Percentiles rank a stretch among this genome's conserved stretches.
phyloP scores from a whole-genome alignment of 2,329 filamentous ascomycete genomes.

The Pseudopithomyces maydicus region DNA sequence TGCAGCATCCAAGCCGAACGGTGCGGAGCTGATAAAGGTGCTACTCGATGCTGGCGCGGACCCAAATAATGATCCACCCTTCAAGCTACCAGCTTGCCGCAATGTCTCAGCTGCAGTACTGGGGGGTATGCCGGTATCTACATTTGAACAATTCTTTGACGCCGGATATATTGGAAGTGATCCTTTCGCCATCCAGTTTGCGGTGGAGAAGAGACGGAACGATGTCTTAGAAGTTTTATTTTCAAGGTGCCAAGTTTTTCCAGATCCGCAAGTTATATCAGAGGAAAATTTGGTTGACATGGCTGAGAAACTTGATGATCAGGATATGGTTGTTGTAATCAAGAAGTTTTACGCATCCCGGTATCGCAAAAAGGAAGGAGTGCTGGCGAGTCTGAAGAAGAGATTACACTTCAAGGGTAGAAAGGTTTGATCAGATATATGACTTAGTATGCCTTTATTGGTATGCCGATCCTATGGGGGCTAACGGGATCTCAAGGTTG shows the following conservation, averaged over 20 bases:
- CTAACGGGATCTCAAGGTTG: too few relatives aligned
- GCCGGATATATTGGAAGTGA: constrained; percentile 10
- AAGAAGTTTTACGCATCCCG: background rate
- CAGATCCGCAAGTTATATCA: constrained; percentile 1
- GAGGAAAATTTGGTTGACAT: constrained; percentile 6
- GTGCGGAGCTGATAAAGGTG: constrained; percentile 10
- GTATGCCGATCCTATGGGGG: too few relatives aligned
- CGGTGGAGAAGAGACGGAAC: constrained; percentile 7
- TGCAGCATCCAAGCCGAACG: constrained; percentile 4
- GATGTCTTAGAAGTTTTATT: constrained; percentile 11
- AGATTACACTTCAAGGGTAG: background rate
- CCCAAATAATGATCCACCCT: constrained; percentile 8
- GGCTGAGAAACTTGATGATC: constrained; percentile 1
- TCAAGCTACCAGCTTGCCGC: constrained; percentile 4
- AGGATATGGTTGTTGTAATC: background rate
- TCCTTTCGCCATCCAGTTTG: background rate
- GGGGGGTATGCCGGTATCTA: constrained; percentile 1
- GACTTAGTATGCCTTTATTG: too few relatives aligned
- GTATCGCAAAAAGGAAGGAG: background rate
- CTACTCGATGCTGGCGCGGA: constrained; percentile 15
- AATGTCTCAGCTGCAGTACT: constrained; percentile 11
- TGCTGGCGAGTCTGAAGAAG: background rate
- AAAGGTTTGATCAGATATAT: background rate
- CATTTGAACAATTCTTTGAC: constrained; percentile 13
- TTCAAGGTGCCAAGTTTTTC: background rate